phyloP scores from a whole-genome alignment of 2,329 filamentous ascomycete species.

The Metarhizium robertsii region DNA sequence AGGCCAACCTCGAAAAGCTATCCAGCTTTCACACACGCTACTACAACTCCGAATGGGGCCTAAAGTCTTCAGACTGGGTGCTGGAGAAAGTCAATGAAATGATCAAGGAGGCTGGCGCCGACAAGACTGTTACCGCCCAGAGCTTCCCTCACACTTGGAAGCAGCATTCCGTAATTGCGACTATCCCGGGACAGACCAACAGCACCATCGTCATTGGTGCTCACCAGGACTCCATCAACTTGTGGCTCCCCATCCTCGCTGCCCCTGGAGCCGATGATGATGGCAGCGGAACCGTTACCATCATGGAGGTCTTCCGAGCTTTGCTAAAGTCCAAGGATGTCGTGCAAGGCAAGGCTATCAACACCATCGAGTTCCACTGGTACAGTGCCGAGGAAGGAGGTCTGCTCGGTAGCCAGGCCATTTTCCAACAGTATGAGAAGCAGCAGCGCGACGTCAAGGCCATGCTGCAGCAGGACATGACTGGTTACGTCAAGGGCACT shows the following conservation, averaged over 20 bases:
- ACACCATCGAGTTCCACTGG: constrained; percentile 96
- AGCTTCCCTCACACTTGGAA: constrained; percentile 79
- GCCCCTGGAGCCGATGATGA: constrained; percentile 95
- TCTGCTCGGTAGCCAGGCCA: constrained; percentile 77
- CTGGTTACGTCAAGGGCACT: constrained; percentile 76
- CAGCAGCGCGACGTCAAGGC: constrained; percentile 71
- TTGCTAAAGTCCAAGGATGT: constrained; percentile 67
- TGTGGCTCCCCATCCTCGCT: constrained; percentile 75
- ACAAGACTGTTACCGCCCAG: constrained; percentile 57
- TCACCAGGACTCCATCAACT: constrained; percentile 92
- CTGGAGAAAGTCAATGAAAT: constrained; percentile 63
- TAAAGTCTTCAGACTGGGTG: constrained; percentile 82
- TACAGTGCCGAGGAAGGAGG: constrained; percentile 88
- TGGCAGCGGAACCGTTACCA: constrained; percentile 86
- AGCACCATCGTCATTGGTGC: constrained; percentile 84
- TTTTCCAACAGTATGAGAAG: constrained; percentile 75
- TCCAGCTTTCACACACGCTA: constrained; percentile 75
- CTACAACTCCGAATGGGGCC: constrained; percentile 70
- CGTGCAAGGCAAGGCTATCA: constrained; percentile 59
- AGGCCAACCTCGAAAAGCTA: constrained; percentile 66
- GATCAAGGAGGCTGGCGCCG: constrained; percentile 61
- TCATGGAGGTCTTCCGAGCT: constrained; percentile 80
- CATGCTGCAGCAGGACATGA: constrained; percentile 99
- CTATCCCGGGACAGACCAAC: constrained; percentile 76
- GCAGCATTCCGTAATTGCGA: constrained; percentile 85